A percentile compares a stretch with the other conserved stretches of the same genome.
These are phyloP conservation scores for Entrophospora sp. DNA, from an alignment of 192 early-diverging fungal species.

Conservation along the genomic window DNA sequence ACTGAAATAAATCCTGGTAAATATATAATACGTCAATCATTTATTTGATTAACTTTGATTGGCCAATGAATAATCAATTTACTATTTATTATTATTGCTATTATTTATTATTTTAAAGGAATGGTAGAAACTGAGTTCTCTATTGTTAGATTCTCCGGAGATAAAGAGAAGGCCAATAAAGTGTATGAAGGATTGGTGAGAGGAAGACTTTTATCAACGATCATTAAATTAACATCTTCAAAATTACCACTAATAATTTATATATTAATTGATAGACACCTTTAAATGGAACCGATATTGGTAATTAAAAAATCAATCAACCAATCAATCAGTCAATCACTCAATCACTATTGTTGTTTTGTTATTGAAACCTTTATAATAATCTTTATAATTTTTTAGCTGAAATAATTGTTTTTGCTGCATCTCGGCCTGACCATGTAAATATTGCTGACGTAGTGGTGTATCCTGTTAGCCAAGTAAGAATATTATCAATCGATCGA, in stretches of 20 bases:
- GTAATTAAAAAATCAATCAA: conserved; percentile 25
- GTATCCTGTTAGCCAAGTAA: conserved; percentile 28
- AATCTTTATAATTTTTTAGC: no score
- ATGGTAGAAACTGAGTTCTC: conserved; percentile 92
- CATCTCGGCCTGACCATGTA: conserved; percentile 63
- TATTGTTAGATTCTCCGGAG: conserved; percentile 64
- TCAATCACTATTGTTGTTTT: conserved; percentile 16
- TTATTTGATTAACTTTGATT: no score
- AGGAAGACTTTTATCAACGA: no score
- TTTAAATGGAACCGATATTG: conserved; percentile 62
- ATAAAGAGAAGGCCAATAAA: conserved; percentile 49
- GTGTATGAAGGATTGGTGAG: conserved; percentile 67
- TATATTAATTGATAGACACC: conserved; percentile 33
- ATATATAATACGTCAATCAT: no score
- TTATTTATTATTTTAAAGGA: no score
- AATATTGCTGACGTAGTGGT: conserved; percentile 58
- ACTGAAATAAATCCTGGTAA: conserved; percentile 68
- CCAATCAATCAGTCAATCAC: no score
- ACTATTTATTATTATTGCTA: no score
- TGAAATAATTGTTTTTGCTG: conserved; percentile 73
- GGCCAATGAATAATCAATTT: no score
- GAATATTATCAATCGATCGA: no score
- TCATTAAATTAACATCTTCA: neutral
- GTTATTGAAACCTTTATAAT: no score
- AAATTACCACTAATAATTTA: no score